Conservation (phyloP, 495 filamentous ascomycete genomes). For the Amphirosellinia nigrospora region DNA sequence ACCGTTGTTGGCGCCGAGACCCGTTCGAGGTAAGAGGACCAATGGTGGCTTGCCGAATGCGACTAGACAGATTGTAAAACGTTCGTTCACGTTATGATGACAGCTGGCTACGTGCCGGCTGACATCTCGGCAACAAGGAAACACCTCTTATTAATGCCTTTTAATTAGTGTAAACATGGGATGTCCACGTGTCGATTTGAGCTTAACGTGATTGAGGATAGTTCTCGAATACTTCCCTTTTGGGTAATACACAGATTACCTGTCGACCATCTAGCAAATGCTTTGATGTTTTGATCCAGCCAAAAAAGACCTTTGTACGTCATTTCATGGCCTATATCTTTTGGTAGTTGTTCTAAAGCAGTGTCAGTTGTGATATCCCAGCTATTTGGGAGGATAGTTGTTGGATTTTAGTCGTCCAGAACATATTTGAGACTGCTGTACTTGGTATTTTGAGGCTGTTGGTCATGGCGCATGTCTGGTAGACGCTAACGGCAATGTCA, state of each 20-base stretch:
- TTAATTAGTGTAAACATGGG: constrained; percentile 4
- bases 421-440: background rate
- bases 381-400: background rate
- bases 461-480: background rate
- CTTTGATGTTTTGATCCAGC: background rate
- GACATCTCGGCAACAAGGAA: constrained; percentile 20
- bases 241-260: background rate
- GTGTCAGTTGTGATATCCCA: no score
- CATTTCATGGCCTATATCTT: background rate
- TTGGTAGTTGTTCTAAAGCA: no score
- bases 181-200: constrained; percentile 13
- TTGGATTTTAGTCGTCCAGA: background rate
- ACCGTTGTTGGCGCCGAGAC: background rate
- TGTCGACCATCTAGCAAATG: background rate
- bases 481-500: constrained; percentile 13
- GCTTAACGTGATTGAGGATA: constrained; percentile 3
- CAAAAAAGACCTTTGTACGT: background rate
- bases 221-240: constrained; percentile 16
- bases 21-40: background rate
- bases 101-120: constrained; percentile 19
- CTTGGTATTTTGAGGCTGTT: background rate
- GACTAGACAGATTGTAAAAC: constrained; percentile 9
- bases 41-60: background rate
- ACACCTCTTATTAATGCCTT: background rate
- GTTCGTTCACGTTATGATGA: constrained; percentile 2